These are phyloP conservation scores for Bauhinia variegata DNA, from an alignment of 306 rosid genomes.

Conservation along the genomic window DNA sequence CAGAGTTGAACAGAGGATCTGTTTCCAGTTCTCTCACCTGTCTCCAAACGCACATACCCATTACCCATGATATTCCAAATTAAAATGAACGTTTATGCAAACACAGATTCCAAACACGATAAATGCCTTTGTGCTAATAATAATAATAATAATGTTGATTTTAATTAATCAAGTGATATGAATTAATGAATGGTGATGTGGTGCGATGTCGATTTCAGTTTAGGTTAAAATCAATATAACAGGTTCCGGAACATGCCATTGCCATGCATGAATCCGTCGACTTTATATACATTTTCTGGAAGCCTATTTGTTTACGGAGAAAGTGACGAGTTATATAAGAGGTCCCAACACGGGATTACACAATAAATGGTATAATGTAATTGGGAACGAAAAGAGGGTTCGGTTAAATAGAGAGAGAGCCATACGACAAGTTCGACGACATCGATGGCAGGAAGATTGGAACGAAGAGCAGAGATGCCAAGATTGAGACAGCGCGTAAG, in stretches of 20 bases:
- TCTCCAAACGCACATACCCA: background rate
- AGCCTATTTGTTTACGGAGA: background rate
- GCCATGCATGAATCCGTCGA: background rate
- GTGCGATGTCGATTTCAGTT: too few species aligned
- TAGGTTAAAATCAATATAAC: too few species aligned
- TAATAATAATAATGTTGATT: too few species aligned
- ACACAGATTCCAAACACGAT: too few species aligned
- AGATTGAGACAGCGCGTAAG: constrained; percentile 82
- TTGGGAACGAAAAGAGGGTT: too few species aligned
- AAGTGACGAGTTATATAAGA: too few species aligned
- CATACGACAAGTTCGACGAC: constrained; percentile 95
- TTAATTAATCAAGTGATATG: too few species aligned
- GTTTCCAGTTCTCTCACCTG: constrained; percentile 84
- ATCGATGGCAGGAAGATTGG: constrained; percentile 72
- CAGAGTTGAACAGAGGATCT: constrained; percentile 87
- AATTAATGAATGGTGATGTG: too few species aligned
- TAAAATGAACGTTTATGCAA: background rate
- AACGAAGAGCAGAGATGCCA: constrained; percentile 78
- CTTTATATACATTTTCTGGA: background rate
- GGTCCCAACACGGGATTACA: too few species aligned
- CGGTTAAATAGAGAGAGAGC: background rate
- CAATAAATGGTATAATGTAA: too few species aligned
- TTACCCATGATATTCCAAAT: too few species aligned
- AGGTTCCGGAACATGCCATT: background rate
- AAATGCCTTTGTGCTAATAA: too few species aligned